Conservation (phyloP, 305 asterid species). For the Plantago lanceolata region DNA sequence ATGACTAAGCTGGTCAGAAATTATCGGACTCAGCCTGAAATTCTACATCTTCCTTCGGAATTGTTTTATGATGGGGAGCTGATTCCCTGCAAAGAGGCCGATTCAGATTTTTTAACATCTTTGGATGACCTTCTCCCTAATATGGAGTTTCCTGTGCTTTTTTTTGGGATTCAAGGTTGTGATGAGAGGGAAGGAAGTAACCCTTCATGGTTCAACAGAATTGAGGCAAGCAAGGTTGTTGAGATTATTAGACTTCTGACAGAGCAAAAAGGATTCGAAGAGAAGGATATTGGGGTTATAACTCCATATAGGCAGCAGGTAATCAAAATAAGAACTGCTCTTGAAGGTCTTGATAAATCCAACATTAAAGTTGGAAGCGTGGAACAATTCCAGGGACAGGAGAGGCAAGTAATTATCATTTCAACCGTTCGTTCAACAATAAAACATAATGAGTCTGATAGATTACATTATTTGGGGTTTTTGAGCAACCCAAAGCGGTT, state of each 20-base stretch:
- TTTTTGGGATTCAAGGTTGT: conserved; percentile 79
- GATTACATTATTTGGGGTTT: conserved; percentile 70
- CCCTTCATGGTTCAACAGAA: conserved; percentile 95
- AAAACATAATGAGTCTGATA: conserved; percentile 76
- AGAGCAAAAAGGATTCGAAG: conserved; percentile 47
- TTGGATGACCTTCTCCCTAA: conserved; percentile 56
- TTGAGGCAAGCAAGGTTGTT: conserved; percentile 83
- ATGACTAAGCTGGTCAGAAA: conserved; percentile 67
- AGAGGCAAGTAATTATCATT: conserved; percentile 65
- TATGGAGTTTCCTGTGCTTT: conserved; percentile 71
- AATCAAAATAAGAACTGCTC: conserved; percentile 58
- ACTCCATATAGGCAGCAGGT: conserved; percentile 94
- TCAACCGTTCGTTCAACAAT: conserved; percentile 94
- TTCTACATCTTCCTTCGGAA: conserved; percentile 71
- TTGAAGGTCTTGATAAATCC: conserved; percentile 41
- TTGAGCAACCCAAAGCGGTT: conserved; percentile 93
- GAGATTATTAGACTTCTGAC: conserved; percentile 48
- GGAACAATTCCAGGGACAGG: conserved; percentile 97
- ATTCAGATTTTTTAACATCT: conserved; percentile 16
- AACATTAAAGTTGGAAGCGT: conserved; percentile 80
- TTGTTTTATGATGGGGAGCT: conserved; percentile 65
- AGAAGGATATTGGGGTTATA: conserved; percentile 80
- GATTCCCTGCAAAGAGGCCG: conserved; percentile 59
- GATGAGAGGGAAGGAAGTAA: conserved; percentile 95
- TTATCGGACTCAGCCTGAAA: conserved; percentile 76